Evolutionary conservation across 2,329 filamentous ascomycete genomes (phyloP), one percentile per base, ranked within the genome.

Genomic region (Cladosporium velox): DNA sequence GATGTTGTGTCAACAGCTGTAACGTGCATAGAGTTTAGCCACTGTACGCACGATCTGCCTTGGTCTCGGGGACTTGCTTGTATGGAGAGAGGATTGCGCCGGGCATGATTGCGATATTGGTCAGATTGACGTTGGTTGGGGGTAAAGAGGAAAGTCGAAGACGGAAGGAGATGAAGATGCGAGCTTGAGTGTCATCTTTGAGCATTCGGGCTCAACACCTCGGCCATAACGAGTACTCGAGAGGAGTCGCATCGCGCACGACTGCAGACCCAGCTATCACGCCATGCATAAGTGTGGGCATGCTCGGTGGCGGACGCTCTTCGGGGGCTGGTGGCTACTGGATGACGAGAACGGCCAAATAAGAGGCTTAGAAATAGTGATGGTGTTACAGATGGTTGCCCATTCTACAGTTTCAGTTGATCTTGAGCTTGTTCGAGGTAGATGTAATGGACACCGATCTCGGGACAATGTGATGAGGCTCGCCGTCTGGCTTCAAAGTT

Each of bases 21-120:
- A n/a, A 7, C 44, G 26, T 15, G 14, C 30, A n/a, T 8, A 55
- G 12, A 18, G 49, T 52, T 52, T 24, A 52, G 49, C 28, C 18
- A 18, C 21, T 38, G n/a, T 21, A 47, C 60, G 34, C 21, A 64
- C 60, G 67, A 62, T 76, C 72, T 30, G 70, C 72, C 60, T 74
- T 75, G 63, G 74, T 76, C 68, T 72, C 73, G 15, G 73, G 73
- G 65, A 74, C 72, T 65, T 75, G 74, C 67, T 76, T 68, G 66
- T 75, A 75, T 4, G 73, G 73, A 18, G 67, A 57, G 26, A 61
- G 58, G 30, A 61, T 62, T 38, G 60, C 34, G 32, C 60, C 60
- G 12, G 60, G 60, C 60, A 64, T 64, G 32, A 18, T 62, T 28
- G 30, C 28, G 57, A 38, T 10, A 10, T 32, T 24, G 26, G 30